A percentile compares a stretch with the other conserved stretches of the same genome.
Conservation (phyloP, 2,329 filamentous ascomycete species). For the Phialocephala sp. region DNA sequence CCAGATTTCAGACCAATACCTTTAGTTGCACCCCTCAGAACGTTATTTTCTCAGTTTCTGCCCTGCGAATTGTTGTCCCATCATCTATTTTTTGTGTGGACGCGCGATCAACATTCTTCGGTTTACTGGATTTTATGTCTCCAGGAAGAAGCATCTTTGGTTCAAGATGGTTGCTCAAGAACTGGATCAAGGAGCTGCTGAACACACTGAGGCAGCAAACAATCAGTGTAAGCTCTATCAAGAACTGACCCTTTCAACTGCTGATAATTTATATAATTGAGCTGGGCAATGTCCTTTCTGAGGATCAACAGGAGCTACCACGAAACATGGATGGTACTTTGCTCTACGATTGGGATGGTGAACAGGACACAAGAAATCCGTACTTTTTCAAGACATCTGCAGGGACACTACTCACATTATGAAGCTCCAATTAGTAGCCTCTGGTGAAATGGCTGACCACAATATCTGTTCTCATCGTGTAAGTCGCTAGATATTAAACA, state of each 20-base stretch:
- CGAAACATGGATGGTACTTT: constrained; percentile 24
- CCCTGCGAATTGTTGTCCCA: not conserved
- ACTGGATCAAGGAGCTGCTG: not conserved
- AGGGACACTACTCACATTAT: not conserved
- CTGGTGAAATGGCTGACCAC: constrained; percentile 44
- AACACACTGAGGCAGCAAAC: not conserved
- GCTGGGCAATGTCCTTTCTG: not conserved
- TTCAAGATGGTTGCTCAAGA: not conserved
- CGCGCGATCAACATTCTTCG: not conserved
- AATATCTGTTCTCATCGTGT: constrained; percentile 13
- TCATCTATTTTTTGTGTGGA: not conserved
- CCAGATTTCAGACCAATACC: not conserved
- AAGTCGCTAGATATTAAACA: not conserved
- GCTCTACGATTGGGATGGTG: constrained; percentile 39
- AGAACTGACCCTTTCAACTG: not conserved
- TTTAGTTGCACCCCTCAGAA: not conserved
- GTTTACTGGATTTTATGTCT: not conserved
- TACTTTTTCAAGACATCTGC: constrained; percentile 18
- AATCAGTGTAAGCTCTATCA: not conserved
- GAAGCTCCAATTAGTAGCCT: constrained; percentile 44
- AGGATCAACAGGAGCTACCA: not conserved
- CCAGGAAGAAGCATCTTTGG: not conserved
- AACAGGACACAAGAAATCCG: constrained; percentile 45
- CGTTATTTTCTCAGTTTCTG: not conserved
- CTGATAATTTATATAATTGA: not conserved